Conservation (phyloP, 2,329 filamentous ascomycete genomes). For the Penicillium corylophilum region DNA sequence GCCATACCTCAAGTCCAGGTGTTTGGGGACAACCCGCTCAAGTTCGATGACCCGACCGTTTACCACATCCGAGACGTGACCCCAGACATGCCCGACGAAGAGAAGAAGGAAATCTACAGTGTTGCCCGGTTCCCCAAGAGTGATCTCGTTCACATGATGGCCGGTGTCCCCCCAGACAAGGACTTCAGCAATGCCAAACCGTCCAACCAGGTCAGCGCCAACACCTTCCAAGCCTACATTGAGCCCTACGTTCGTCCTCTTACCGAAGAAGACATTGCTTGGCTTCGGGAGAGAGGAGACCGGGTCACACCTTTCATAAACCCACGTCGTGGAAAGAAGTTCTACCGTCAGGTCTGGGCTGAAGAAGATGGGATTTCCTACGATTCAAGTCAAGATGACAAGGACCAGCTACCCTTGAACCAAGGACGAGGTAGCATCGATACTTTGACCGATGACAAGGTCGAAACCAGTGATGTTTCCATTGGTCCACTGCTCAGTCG, state of each 20-base stretch:
- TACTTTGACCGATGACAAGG: conserved; percentile 79
- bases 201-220: conserved; percentile 88
- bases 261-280: conserved; percentile 90
- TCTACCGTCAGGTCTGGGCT: conserved; percentile 89
- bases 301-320: conserved; percentile 80
- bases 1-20: conserved; percentile 73
- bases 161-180: conserved; percentile 85
- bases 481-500: conserved; percentile 82
- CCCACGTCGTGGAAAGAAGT: conserved; percentile 77
- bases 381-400: conserved; percentile 62
- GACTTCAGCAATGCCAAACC: conserved; percentile 96
- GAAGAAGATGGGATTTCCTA: conserved; percentile 83
- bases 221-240: conserved; percentile 86
- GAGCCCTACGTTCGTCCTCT: conserved; percentile 89
- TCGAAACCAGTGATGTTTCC: conserved; percentile 85
- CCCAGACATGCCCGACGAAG: conserved; percentile 76
- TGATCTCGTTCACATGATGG: conserved; percentile 80
- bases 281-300: conserved; percentile 86
- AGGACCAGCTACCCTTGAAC: conserved; percentile 72
- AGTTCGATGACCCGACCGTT: conserved; percentile 85
- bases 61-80: conserved; percentile 83
- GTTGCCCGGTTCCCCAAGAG: conserved; percentile 79
- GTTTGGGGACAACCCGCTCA: conserved; percentile 88
- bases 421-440: conserved; percentile 83
- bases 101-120: conserved; percentile 82